Evolutionary conservation across 495 filamentous ascomycete species (phyloP), one percentile per base, ranked within the genome.

Genomic region (Neurospora hispaniola): DNA sequence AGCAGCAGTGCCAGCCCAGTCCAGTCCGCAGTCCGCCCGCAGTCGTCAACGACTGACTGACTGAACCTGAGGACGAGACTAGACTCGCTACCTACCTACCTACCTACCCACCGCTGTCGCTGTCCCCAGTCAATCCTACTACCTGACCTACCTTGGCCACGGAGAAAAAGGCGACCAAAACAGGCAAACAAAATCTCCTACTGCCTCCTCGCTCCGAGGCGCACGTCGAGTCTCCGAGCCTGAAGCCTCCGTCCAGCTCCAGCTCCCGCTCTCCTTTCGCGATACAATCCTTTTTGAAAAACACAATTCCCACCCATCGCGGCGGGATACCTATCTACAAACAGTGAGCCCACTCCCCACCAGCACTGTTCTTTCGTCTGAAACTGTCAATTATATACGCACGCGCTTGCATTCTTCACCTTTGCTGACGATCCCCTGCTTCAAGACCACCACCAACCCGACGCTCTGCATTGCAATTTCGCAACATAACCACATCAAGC

Each of bases 151-250:
- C 27, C 27, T 31, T 31, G 2, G 54, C 27, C 54, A 66, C 54
- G 54, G 54, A 66, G 54, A 66, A 66, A 66, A 66, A 66, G 54
- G 54, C 54, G 54, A 66, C 54, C 54, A 66, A 66, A 66, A 66
- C 12, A 66, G 54, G 54, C 54, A 66, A 66, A 66, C 54, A 66
- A 66, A 66, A 66, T 66, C 54, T 66, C 54, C 54, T 66, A 66
- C 54, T 16, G 35, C 54, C 39, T 39, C 5, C 39, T 66, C 35
- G 54, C 54, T 35, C 54, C 54, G 54, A 66, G 54, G 27, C 54
- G 54, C 54, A 66, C 54, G 18, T 66, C 54, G 54, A 66, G 54
- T 38, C 54, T 66, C 54, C 54, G 54, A 66, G 54, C 54, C 54
- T 66, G 54, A 66, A 66, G 27, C 54, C 54, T 66, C 54, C 16